Conservation (phyloP, 345 rosid species). For the Camelina hispida region DNA sequence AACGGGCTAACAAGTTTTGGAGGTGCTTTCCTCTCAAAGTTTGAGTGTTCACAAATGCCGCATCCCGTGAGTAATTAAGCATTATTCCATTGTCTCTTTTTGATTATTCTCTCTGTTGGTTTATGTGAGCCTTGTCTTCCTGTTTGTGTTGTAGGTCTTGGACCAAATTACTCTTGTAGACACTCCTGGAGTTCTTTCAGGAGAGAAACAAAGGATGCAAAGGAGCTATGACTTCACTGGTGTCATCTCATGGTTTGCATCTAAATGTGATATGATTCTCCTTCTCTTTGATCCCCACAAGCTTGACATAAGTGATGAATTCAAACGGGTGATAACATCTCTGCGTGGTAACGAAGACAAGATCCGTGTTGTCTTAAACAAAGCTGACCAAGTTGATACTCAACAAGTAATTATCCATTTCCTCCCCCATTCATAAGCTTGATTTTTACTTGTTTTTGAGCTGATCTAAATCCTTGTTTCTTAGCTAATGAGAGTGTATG, state of each 20-base stretch:
- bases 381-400: conserved; percentile 96
- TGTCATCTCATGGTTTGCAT: conserved; percentile 93
- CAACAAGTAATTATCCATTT: conserved; percentile 60
- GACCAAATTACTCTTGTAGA: conserved; percentile 93
- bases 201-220: conserved; percentile 93
- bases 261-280: conserved; percentile 91
- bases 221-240: conserved; percentile 92
- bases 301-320: conserved; percentile 92
- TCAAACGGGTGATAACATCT: conserved; percentile 88
- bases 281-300: conserved; percentile 98
- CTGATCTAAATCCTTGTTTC: not conserved
- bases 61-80: conserved; percentile 66
- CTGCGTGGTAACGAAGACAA: conserved; percentile 92
- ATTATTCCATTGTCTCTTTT: not conserved
- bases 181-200: conserved; percentile 95
- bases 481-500: conserved; percentile 96
- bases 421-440: conserved; percentile 8
- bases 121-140: conserved; percentile 7
- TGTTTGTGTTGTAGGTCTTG: conserved; percentile 59
- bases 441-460: not conserved
- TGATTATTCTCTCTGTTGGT: not conserved
- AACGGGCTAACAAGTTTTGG: conserved; percentile 85
- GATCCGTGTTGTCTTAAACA: conserved; percentile 91
- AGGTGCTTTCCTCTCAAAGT: conserved; percentile 84
- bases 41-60: conserved; percentile 94